Percentiles rank a stretch among this genome's conserved stretches.
These are phyloP conservation scores for Suillus tomentosus DNA, from an alignment of 768 basidiomycete genomes.

Conservation along the genomic window DNA sequence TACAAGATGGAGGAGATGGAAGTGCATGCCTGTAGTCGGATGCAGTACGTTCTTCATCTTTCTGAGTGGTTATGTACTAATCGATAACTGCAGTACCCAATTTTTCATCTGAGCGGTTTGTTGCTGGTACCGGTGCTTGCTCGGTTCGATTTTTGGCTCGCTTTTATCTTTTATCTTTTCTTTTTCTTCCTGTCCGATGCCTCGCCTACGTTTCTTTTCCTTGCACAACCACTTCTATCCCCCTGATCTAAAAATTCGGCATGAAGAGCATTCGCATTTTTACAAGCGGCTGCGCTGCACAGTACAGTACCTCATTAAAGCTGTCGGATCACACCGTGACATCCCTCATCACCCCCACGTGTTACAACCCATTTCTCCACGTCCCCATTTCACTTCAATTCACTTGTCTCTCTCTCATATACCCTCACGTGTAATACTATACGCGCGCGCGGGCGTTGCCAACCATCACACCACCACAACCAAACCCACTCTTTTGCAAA, in stretches of 20 bases:
- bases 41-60: slow-evolving; percentile 63
- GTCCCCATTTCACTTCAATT: slow-evolving; percentile 20
- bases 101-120: slow-evolving; percentile 71
- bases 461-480: slow-evolving; percentile 9
- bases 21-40: slow-evolving; percentile 90
- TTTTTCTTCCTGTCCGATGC: not conserved
- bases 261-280: slow-evolving; percentile 17
- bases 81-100: slow-evolving; percentile 59
- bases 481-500: slow-evolving; percentile 16
- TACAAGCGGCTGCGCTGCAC: slow-evolving; percentile 25
- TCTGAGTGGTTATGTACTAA: slow-evolving; percentile 3
- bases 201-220: not conserved
- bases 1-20: slow-evolving; percentile 99
- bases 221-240: slow-evolving; percentile 13
- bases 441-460: slow-evolving; percentile 15
- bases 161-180: slow-evolving; percentile 6
- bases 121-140: slow-evolving; percentile 4
- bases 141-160: slow-evolving; percentile 6
- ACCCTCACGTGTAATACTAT: slow-evolving; percentile 44
- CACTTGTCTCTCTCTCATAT: slow-evolving; percentile 30
- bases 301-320: slow-evolving; percentile 23
- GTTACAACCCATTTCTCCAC: slow-evolving; percentile 3
- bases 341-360: slow-evolving; percentile 27
- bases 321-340: slow-evolving; percentile 27
- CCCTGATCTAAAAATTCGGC: slow-evolving; percentile 17